phyloP scores from a whole-genome alignment of 2,329 filamentous ascomycete genomes.

The Thermothelomyces thermophilus region DNA sequence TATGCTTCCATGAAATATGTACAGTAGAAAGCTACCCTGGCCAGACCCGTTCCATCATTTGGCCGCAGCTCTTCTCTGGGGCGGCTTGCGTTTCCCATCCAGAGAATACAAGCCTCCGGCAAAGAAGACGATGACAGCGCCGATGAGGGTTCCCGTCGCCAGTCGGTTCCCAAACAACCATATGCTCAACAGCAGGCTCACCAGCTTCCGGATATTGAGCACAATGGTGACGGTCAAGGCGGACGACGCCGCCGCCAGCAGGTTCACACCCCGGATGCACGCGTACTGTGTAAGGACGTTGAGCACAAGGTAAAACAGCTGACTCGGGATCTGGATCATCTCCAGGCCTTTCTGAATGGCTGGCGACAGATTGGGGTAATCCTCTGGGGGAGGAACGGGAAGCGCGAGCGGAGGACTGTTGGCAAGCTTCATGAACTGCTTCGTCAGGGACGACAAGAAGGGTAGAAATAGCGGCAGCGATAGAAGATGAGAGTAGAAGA shows the following conservation, averaged over 20 bases:
- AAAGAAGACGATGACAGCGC: constrained; percentile 79
- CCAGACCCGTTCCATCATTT: too few relatives aligned
- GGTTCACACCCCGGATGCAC: constrained; percentile 92
- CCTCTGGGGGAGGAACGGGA: constrained; percentile 29
- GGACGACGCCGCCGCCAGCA: constrained; percentile 81
- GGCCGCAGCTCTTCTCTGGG: constrained; percentile 25
- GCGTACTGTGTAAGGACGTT: constrained; percentile 89
- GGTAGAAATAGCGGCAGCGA: constrained; percentile 71
- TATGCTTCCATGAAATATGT: constrained; percentile 6
- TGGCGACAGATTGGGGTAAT: constrained; percentile 32
- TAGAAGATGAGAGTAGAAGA: constrained; percentile 84
- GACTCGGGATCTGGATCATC: constrained; percentile 52
- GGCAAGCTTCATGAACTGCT: constrained; percentile 58
- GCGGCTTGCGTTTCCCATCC: constrained; percentile 44
- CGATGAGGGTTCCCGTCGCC: constrained; percentile 67
- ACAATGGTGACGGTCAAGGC: constrained; percentile 96
- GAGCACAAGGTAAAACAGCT: constrained; percentile 62
- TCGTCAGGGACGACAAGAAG: constrained; percentile 57
- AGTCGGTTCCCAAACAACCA: constrained; percentile 88
- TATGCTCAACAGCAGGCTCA: constrained; percentile 85
- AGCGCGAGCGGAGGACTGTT: constrained; percentile 55
- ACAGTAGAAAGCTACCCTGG: constrained; percentile 1
- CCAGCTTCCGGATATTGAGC: constrained; percentile 87
- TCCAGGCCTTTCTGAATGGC: constrained; percentile 34
- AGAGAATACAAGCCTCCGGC: constrained; percentile 88